A percentile compares a stretch with the other conserved stretches of the same genome.
These are phyloP conservation scores for Tulasnella sp. DNA, from an alignment of 768 basidiomycete genomes.

Conservation along the genomic window DNA sequence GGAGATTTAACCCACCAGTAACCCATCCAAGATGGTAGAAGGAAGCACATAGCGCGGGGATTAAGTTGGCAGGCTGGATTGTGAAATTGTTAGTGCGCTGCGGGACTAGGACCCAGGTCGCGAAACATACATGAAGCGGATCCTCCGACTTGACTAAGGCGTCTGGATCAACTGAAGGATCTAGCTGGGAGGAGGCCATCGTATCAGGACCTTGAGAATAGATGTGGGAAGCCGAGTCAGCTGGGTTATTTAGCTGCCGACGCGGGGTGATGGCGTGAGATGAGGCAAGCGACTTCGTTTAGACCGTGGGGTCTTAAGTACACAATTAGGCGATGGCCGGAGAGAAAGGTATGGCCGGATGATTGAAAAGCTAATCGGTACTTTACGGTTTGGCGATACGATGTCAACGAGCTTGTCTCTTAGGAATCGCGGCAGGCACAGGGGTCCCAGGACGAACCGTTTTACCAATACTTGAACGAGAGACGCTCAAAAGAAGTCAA, in stretches of 20 bases:
- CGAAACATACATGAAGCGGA: slow-evolving; percentile 15
- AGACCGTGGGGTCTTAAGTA: neutral
- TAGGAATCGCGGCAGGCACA: neutral
- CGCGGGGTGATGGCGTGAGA: slow-evolving; percentile 6
- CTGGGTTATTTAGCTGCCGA: neutral
- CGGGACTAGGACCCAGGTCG: neutral
- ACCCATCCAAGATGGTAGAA: slow-evolving; percentile 92
- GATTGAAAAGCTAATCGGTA: neutral
- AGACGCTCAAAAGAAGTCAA: too few species aligned
- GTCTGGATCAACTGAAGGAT: slow-evolving; percentile 7
- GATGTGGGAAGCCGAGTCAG: neutral
- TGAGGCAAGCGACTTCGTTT: slow-evolving; percentile 10
- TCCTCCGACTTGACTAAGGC: slow-evolving; percentile 21
- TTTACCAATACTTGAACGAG: neutral
- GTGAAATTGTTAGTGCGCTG: neutral
- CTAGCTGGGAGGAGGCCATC: neutral
- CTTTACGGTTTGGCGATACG: neutral
- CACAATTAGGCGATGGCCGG: neutral
- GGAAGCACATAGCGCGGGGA: slow-evolving; percentile 75
- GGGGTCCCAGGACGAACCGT: neutral
- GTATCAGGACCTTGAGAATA: neutral
- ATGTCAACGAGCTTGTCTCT: neutral
- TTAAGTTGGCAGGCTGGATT: slow-evolving; percentile 83
- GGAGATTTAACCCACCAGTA: slow-evolving; percentile 68
- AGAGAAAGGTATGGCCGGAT: neutral